Conservation (phyloP, 345 rosid genomes). For the Streptanthus diversifolius region DNA sequence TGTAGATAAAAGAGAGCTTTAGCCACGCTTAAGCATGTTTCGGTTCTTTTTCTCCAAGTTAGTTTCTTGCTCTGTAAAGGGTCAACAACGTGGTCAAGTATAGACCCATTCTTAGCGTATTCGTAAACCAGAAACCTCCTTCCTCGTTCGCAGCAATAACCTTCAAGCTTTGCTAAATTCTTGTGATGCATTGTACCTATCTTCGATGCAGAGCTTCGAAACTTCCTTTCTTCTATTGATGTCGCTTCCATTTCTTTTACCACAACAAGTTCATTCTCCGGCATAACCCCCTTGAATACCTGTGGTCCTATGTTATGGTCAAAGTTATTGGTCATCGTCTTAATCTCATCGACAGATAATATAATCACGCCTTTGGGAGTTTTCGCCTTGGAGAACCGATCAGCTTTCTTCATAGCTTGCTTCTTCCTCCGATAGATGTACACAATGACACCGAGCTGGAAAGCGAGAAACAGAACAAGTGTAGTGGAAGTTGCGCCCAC, state of each 20-base stretch:
- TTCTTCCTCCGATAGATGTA: slow-evolving; percentile 48
- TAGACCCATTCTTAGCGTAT: slow-evolving; percentile 52
- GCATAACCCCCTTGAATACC: slow-evolving; percentile 61
- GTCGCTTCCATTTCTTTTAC: slow-evolving; percentile 51
- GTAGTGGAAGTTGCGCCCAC: slow-evolving; percentile 55
- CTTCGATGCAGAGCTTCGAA: slow-evolving; percentile 58
- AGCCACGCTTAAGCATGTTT: slow-evolving; percentile 56
- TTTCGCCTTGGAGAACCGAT: slow-evolving; percentile 36
- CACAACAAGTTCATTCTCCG: slow-evolving; percentile 46
- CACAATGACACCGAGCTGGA: slow-evolving; percentile 54
- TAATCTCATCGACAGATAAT: slow-evolving; percentile 58
- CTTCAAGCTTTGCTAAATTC: slow-evolving; percentile 64
- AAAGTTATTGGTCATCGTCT: slow-evolving; percentile 53
- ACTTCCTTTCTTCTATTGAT: slow-evolving; percentile 54
- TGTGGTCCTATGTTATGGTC: slow-evolving; percentile 50
- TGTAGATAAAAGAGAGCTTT: slow-evolving; percentile 71
- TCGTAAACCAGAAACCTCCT: slow-evolving; percentile 66
- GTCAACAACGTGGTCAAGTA: slow-evolving; percentile 52
- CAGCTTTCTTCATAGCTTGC: slow-evolving; percentile 40
- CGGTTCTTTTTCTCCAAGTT: slow-evolving; percentile 66
- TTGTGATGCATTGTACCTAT: slow-evolving; percentile 77
- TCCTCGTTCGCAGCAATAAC: slow-evolving; percentile 61
- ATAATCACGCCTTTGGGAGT: slow-evolving; percentile 54
- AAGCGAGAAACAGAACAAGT: slow-evolving; percentile 38
- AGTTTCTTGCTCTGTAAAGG: slow-evolving; percentile 49